phyloP scores from a whole-genome alignment of 2,329 filamentous ascomycete genomes.

The Pseudopyrenochaeta lycopersici region DNA sequence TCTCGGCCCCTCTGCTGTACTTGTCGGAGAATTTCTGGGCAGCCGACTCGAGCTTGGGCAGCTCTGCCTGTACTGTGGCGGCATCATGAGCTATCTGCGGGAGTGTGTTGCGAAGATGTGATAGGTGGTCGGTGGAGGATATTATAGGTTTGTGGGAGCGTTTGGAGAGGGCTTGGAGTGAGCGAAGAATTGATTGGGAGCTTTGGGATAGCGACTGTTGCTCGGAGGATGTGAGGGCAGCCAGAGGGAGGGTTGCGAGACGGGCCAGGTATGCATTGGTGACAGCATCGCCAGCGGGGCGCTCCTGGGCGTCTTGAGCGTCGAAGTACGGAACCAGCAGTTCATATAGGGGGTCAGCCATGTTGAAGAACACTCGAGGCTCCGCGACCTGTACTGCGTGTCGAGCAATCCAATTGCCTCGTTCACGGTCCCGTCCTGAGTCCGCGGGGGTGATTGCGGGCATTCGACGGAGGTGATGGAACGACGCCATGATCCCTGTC shows the following conservation, averaged over 20 bases:
- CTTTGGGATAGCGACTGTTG: slow-evolving; percentile 81
- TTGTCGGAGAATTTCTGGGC: slow-evolving; percentile 82
- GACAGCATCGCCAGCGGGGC: slow-evolving; percentile 58
- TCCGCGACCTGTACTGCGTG: background rate
- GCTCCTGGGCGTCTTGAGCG: slow-evolving; percentile 47
- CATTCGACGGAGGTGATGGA: slow-evolving; percentile 19
- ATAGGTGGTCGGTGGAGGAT: slow-evolving; percentile 78
- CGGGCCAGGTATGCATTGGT: slow-evolving; percentile 77
- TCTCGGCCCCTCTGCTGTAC: slow-evolving; percentile 78
- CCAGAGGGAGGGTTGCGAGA: slow-evolving; percentile 78
- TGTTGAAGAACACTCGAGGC: slow-evolving; percentile 2
- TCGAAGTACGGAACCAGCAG: slow-evolving; percentile 72
- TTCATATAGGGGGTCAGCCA: slow-evolving; percentile 74
- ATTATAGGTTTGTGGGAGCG: slow-evolving; percentile 88
- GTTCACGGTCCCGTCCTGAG: background rate
- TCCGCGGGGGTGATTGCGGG: slow-evolving; percentile 10
- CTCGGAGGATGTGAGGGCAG: slow-evolving; percentile 77
- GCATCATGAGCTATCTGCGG: slow-evolving; percentile 73
- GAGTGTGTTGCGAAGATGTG: slow-evolving; percentile 76
- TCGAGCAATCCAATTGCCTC: background rate
- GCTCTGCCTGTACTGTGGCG: slow-evolving; percentile 71
- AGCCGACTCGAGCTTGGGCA: slow-evolving; percentile 81
- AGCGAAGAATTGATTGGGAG: slow-evolving; percentile 81
- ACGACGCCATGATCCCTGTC: slow-evolving; percentile 2
- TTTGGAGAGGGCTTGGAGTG: slow-evolving; percentile 87